Percentiles rank a stretch among this genome's conserved stretches.
Conservation (phyloP, 208 protist species). For the Acanthamoeba sp. region DNA sequence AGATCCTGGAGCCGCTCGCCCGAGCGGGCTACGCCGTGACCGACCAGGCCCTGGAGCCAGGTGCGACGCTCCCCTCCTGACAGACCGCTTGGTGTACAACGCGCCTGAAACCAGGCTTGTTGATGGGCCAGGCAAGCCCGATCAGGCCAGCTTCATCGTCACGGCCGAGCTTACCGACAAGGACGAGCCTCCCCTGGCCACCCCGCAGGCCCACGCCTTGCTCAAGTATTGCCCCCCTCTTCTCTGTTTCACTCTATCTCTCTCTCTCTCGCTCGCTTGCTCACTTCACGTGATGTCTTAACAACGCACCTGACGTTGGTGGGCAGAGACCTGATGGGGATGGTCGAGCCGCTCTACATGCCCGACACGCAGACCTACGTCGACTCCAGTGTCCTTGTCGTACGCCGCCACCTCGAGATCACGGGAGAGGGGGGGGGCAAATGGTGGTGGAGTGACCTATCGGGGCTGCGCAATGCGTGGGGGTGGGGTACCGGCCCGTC, state of each 20-base stretch:
- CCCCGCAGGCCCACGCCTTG: not conserved
- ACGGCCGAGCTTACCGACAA: not conserved
- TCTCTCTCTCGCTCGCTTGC: not conserved
- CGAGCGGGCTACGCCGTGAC: not conserved
- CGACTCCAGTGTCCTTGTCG: not conserved
- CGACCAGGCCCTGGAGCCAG: not conserved
- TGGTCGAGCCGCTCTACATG: constrained; percentile 24
- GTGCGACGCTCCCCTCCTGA: not conserved
- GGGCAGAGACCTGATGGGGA: not conserved
- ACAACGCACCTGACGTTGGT: not conserved
- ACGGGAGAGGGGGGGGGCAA: too few species aligned
- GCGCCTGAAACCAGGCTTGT: too few species aligned
- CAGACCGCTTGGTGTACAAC: not conserved
- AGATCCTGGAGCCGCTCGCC: not conserved
- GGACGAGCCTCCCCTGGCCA: constrained; percentile 19
- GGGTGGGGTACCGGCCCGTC: too few species aligned
- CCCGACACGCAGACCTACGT: constrained; percentile 24
- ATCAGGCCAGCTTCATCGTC: constrained; percentile 34
- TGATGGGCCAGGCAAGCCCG: not conserved
- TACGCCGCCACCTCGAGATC: not conserved
- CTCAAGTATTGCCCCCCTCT: not conserved
- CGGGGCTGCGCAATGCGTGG: too few species aligned
- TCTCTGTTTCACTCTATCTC: not conserved
- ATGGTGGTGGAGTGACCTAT: too few species aligned
- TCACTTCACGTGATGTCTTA: not conserved